Percentiles rank a stretch among this genome's conserved stretches.
Conservation (phyloP, 2,329 filamentous ascomycete genomes). For the Calonectria leucothoes region DNA sequence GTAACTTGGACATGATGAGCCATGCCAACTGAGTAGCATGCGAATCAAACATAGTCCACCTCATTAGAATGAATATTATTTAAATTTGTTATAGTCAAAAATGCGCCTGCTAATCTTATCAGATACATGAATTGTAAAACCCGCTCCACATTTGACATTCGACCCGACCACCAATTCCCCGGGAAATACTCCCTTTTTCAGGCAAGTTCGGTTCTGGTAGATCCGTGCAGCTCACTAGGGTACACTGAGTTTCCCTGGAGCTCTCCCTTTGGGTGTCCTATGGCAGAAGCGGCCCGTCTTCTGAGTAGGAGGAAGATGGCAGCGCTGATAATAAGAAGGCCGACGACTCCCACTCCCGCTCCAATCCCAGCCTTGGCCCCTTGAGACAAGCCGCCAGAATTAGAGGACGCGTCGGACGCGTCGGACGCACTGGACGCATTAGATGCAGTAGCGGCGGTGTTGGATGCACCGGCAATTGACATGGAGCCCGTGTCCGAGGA, state of each 20-base stretch:
- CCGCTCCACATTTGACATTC: neutral
- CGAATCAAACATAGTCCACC: neutral
- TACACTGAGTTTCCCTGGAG: neutral
- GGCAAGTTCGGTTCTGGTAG: neutral
- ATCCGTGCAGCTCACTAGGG: neutral
- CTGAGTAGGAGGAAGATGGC: neutral
- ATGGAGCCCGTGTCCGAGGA: neutral
- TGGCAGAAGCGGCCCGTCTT: neutral
- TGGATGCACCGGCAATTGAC: neutral
- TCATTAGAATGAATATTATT: neutral
- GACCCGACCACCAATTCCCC: too few species aligned
- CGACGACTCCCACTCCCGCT: neutral
- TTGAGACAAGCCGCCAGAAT: neutral
- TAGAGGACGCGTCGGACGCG: neutral
- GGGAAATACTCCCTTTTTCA: neutral
- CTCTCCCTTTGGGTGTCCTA: neutral
- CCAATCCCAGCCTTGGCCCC: neutral
- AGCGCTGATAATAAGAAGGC: neutral
- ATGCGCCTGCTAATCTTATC: neutral
- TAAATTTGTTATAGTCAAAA: neutral
- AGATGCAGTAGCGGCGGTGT: too few species aligned
- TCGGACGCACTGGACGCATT: too few species aligned
- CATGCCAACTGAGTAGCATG: neutral
- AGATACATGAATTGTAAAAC: neutral
- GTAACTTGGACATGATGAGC: neutral